Conservation (phyloP, 176 grass and related monocot genomes). For the Echinochloa phyllopogon region DNA sequence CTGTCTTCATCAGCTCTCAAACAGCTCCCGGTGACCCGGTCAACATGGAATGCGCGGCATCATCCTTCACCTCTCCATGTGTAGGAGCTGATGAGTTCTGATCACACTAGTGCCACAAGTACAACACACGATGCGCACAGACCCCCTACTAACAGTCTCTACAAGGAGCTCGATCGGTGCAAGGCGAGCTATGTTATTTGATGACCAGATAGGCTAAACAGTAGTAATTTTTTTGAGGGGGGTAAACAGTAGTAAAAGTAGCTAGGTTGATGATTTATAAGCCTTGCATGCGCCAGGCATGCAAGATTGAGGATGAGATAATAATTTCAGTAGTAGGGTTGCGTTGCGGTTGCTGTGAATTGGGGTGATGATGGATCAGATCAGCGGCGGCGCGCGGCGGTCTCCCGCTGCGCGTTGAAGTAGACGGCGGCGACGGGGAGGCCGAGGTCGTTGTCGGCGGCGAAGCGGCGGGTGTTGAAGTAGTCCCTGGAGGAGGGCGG, state of each 20-base stretch:
- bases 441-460: slow-evolving; percentile 58
- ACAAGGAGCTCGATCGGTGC: background rate
- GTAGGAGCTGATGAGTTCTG: slow-evolving; percentile 26
- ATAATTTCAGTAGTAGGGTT: background rate
- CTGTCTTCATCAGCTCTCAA: slow-evolving; percentile 3
- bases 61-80: slow-evolving; percentile 25
- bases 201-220: background rate
- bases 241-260: background rate
- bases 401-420: slow-evolving; percentile 77
- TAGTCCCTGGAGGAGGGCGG: slow-evolving; percentile 51
- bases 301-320: background rate
- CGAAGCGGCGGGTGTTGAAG: slow-evolving; percentile 72
- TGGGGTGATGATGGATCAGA: slow-evolving; percentile 23
- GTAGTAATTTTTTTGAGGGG: background rate
- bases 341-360: background rate
- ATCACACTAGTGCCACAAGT: slow-evolving; percentile 18
- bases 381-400: slow-evolving; percentile 80
- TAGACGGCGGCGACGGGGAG: slow-evolving; percentile 76
- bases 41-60: slow-evolving; percentile 25
- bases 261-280: slow-evolving; percentile 26
- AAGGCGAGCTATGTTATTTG: slow-evolving; percentile 12
- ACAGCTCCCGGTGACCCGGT: slow-evolving; percentile 36
- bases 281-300: slow-evolving; percentile 21
- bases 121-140: background rate
- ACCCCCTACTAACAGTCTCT: background rate